phyloP scores from a whole-genome alignment of 2,329 filamentous ascomycete species.

The Fusarium equiseti region DNA sequence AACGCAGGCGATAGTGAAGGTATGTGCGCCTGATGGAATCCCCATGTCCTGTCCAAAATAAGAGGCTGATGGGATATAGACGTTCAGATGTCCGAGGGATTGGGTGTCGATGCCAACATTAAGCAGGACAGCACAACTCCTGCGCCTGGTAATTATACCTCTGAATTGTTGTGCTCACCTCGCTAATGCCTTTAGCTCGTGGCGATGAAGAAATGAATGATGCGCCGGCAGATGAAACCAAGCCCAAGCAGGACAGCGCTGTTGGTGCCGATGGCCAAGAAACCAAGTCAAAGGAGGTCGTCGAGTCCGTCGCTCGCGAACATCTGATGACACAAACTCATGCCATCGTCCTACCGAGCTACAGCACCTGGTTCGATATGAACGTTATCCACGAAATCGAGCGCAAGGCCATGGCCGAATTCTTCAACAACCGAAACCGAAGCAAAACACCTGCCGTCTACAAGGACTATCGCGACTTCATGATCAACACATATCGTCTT shows the following conservation, averaged over 20 bases:
- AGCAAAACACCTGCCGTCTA: conserved; percentile 98
- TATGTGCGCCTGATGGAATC: conserved; percentile 47
- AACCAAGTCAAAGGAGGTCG: conserved; percentile 80
- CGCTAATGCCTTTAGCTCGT: conserved; percentile 66
- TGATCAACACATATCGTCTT: conserved; percentile 98
- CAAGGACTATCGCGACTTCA: conserved; percentile 99
- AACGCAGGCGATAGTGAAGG: conserved; percentile 60
- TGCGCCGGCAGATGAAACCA: conserved; percentile 64
- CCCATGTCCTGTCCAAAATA: background rate
- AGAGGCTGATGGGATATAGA: conserved; percentile 59
- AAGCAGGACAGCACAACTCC: conserved; percentile 73
- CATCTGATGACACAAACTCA: conserved; percentile 95
- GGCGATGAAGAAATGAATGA: conserved; percentile 88
- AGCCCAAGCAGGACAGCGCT: conserved; percentile 61
- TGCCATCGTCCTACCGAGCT: conserved; percentile 95
- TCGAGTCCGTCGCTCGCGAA: conserved; percentile 88
- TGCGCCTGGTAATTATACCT: conserved; percentile 67
- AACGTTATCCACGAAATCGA: conserved; percentile 90
- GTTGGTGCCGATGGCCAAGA: conserved; percentile 65
- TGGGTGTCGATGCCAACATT: conserved; percentile 61
- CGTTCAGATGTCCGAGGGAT: conserved; percentile 71
- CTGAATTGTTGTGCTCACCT: conserved; percentile 71
- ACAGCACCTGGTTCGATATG: conserved; percentile 99
- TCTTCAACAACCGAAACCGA: conserved; percentile 97
- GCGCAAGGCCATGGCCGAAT: conserved; percentile 94